phyloP scores from a whole-genome alignment of 371 early-diverging fungal genomes.

The Syncephalastrum monosporum region DNA sequence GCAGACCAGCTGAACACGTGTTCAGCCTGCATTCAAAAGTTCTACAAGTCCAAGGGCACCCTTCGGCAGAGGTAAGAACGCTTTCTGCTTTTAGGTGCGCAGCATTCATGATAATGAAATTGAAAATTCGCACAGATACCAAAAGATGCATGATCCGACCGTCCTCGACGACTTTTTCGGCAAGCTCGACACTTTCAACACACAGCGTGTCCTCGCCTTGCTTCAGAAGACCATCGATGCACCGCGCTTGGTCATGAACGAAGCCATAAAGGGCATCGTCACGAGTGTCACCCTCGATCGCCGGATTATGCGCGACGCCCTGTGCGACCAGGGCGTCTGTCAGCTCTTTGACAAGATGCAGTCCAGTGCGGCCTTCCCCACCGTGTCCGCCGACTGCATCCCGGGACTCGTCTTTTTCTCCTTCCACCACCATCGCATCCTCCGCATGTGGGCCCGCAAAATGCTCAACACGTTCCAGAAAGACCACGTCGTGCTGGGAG shows the following conservation, averaged over 20 bases:
- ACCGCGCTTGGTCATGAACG: neutral
- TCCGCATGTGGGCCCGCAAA: slow-evolving; percentile 44
- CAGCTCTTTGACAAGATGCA: slow-evolving; percentile 32
- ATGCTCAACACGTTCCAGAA: slow-evolving; percentile 28
- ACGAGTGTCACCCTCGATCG: too few species aligned
- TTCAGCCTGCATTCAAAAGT: slow-evolving; percentile 26
- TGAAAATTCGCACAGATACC: slow-evolving; percentile 24
- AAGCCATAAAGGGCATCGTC: neutral
- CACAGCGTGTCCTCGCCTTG: slow-evolving; percentile 16
- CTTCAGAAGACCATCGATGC: slow-evolving; percentile 9
- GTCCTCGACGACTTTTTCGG: slow-evolving; percentile 38
- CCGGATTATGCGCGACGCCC: slow-evolving; percentile 6
- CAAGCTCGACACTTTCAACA: slow-evolving; percentile 29
- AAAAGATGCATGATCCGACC: slow-evolving; percentile 23
- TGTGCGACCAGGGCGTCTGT: slow-evolving; percentile 26
- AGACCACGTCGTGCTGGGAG: slow-evolving; percentile 2
- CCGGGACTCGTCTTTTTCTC: slow-evolving; percentile 23
- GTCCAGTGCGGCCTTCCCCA: slow-evolving; percentile 24
- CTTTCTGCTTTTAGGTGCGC: neutral
- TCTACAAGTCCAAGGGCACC: slow-evolving; percentile 30
- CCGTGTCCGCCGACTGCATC: slow-evolving; percentile 15
- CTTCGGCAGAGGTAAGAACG: slow-evolving; percentile 24
- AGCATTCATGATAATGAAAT: neutral
- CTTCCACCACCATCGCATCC: slow-evolving; percentile 31
- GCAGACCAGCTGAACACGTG: slow-evolving; percentile 29